These are phyloP conservation scores for Teratosphaeria pseudoeucalypti DNA, from an alignment of 2,329 filamentous ascomycete species.

Conservation along the genomic window DNA sequence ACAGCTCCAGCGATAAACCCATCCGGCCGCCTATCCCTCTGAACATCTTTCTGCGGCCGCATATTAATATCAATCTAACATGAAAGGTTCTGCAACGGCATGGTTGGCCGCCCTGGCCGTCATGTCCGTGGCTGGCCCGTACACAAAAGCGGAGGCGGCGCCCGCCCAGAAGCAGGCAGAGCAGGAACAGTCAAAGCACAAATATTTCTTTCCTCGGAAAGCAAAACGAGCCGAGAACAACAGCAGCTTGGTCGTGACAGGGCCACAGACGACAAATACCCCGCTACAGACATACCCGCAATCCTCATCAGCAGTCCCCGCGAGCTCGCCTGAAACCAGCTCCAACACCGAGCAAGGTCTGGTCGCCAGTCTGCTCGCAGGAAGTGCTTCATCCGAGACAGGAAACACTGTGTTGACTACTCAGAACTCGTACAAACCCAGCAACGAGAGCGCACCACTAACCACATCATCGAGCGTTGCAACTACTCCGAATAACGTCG, in stretches of 20 bases:
- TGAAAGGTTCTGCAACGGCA: constrained; percentile 35
- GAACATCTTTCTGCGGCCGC: constrained; percentile 6
- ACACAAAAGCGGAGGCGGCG: constrained; percentile 40
- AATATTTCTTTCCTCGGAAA: constrained; percentile 40
- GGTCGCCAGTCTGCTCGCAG: neutral
- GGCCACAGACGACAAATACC: too few relatives aligned
- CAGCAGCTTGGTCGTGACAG: neutral
- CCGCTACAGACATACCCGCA: neutral
- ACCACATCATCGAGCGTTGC: neutral
- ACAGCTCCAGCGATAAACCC: neutral
- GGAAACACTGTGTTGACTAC: neutral
- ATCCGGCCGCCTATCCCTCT: neutral
- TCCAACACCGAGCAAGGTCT: neutral
- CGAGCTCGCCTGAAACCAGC: neutral
- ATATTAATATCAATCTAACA: constrained; percentile 21
- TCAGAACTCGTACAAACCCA: neutral
- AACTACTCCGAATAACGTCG: neutral
- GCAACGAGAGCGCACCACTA: neutral
- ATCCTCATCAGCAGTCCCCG: neutral
- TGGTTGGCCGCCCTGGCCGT: constrained; percentile 38
- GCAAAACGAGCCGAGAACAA: constrained; percentile 29
- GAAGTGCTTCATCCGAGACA: neutral
- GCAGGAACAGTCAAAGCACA: constrained; percentile 27
- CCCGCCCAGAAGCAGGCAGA: constrained; percentile 30
- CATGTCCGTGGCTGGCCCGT: constrained; percentile 33